These are phyloP conservation scores for Pleurotus tuoliensis DNA, from an alignment of 768 basidiomycete species.

Conservation along the genomic window DNA sequence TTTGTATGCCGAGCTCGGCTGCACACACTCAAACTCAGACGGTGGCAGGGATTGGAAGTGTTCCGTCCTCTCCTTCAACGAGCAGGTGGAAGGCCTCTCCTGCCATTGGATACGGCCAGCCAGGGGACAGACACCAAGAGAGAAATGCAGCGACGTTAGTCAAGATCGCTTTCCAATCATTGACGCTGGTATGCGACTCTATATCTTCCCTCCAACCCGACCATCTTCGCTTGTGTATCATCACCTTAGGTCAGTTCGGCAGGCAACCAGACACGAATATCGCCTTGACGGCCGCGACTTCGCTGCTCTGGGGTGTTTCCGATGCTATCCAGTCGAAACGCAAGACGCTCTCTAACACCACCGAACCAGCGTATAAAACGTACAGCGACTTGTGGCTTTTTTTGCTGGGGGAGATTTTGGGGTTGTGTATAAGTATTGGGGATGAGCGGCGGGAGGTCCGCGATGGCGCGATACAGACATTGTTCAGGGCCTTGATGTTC, in stretches of 20 bases:
- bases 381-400: constrained; percentile 88
- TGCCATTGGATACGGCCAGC: constrained; percentile 51
- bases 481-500: constrained; percentile 91
- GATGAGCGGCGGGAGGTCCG: constrained; percentile 86
- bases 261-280: constrained; percentile 95
- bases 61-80: constrained; percentile 33
- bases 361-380: constrained; percentile 57
- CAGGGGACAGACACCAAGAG: constrained; percentile 34
- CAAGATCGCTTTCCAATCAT: constrained; percentile 90
- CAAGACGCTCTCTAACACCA: constrained; percentile 41
- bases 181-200: constrained; percentile 93
- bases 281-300: constrained; percentile 89
- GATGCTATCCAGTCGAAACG: constrained; percentile 90
- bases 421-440: constrained; percentile 50
- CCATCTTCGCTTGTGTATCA: constrained; percentile 85
- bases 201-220: constrained; percentile 76
- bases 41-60: constrained; percentile 29
- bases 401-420: constrained; percentile 78
- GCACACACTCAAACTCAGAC: constrained; percentile 38
- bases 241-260: constrained; percentile 88
- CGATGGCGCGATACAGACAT: constrained; percentile 90
- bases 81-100: constrained; percentile 25
- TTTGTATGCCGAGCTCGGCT: constrained; percentile 59
- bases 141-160: constrained; percentile 74
- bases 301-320: constrained; percentile 92